Evolutionary conservation across 78 protist genomes (phyloP).

Genomic region (Emiliania huxleyi): DNA sequence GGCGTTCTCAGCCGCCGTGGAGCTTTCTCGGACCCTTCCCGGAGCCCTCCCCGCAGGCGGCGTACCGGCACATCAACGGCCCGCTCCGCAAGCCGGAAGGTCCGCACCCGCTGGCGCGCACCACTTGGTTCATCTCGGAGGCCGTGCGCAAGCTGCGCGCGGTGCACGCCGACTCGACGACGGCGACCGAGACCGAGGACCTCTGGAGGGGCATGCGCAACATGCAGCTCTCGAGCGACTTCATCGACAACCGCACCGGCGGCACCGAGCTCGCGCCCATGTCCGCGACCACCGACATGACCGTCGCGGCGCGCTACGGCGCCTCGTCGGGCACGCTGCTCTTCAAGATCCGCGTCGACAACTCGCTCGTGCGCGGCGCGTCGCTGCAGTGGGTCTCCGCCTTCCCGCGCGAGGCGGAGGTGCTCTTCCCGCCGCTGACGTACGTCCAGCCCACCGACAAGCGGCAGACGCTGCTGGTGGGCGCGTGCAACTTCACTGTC

Average conservation of each 20-base stretch:
- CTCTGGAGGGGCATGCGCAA: not conserved
- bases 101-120: not conserved
- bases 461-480: not conserved
- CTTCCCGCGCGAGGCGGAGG: not conserved
- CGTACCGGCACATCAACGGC: not conserved
- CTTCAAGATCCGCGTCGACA: not conserved
- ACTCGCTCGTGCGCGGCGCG: not conserved
- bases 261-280: not conserved
- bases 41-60: too few relatives aligned
- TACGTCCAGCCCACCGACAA: not conserved
- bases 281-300: not conserved
- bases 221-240: not conserved
- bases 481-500: not conserved
- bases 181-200: not conserved
- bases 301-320: not conserved
- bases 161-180: not conserved
- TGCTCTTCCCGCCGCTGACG: not conserved
- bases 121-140: not conserved
- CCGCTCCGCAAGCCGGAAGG: not conserved
- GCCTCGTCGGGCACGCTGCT: not conserved
- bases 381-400: not conserved
- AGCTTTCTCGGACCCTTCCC: too few relatives aligned
- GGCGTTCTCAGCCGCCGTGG: too few relatives aligned
- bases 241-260: not conserved
- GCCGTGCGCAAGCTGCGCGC: not conserved